phyloP scores from a whole-genome alignment of 2,329 filamentous ascomycete species.

The Clarireedia monteithiana region DNA sequence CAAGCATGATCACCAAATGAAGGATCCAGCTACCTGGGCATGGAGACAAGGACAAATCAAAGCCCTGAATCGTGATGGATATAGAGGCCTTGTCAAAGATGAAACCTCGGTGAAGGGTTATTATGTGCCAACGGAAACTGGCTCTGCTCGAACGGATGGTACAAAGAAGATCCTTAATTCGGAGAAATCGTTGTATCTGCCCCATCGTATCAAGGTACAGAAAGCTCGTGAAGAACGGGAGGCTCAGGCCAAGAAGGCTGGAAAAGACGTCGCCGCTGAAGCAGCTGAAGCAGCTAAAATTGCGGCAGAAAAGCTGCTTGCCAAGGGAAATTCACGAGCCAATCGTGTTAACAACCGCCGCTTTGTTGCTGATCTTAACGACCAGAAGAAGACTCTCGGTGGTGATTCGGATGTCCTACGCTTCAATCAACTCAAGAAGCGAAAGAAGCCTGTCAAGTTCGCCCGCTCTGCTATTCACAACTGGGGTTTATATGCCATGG shows the following conservation, averaged over 20 bases:
- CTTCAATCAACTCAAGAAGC: constrained; percentile 98
- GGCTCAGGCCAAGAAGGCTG: constrained; percentile 59
- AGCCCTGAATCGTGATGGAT: constrained; percentile 52
- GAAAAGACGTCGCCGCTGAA: constrained; percentile 55
- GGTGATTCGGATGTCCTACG: constrained; percentile 85
- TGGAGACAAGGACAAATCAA: constrained; percentile 69
- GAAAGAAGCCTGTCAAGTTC: constrained; percentile 98
- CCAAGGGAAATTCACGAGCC: constrained; percentile 84
- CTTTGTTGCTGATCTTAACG: constrained; percentile 88
- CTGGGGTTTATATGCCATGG: constrained; percentile 96
- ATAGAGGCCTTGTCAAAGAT: constrained; percentile 35
- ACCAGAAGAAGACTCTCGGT: constrained; percentile 80
- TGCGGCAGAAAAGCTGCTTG: constrained; percentile 69
- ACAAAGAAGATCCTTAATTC: constrained; percentile 93
- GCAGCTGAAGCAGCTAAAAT: constrained; percentile 66
- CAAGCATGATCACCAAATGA: constrained; percentile 38
- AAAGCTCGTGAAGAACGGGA: constrained; percentile 88
- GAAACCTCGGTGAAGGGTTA: constrained; percentile 50
- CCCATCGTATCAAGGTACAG: constrained; percentile 94
- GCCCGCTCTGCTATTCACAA: constrained; percentile 97
- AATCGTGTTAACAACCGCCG: constrained; percentile 95
- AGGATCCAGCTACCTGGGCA: constrained; percentile 55
- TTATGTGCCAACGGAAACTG: constrained; percentile 80
- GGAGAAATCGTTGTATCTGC: constrained; percentile 96
- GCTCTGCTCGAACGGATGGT: constrained; percentile 84